Conservation (phyloP, 352 stramenopile genomes). For the Globisporangium emineosum region DNA sequence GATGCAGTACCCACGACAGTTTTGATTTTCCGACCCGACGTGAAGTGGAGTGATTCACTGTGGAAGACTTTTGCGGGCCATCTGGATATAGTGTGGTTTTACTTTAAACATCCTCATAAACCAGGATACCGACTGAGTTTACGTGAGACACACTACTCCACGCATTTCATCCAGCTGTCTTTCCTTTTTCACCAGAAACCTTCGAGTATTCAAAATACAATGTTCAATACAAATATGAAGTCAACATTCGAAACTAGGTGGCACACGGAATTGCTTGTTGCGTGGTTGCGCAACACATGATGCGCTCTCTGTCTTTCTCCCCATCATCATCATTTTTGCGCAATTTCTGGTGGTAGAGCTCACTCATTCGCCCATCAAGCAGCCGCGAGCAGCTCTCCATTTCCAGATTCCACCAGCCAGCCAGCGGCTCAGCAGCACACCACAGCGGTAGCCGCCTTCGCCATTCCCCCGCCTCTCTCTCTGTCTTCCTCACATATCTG, state of each 20-base stretch:
- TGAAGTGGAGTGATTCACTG: background rate
- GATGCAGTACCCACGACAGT: background rate
- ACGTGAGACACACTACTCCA: background rate
- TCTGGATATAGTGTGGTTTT: background rate
- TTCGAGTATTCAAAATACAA: background rate
- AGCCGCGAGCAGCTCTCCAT: conserved; percentile 1
- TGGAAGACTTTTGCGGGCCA: background rate
- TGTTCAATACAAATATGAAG: too few species aligned
- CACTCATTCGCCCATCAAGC: too few species aligned
- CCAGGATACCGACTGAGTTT: background rate
- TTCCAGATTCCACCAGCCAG: conserved; percentile 3
- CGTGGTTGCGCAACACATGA: conserved; percentile 4
- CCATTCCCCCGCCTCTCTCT: background rate
- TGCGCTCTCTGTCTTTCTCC: background rate
- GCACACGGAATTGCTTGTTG: background rate
- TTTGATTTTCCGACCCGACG: conserved; percentile 8
- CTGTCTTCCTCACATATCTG: background rate
- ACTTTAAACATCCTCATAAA: background rate
- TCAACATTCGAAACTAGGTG: too few species aligned
- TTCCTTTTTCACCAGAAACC: background rate
- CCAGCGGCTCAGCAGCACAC: background rate
- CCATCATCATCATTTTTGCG: conserved; percentile 6
- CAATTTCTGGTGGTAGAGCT: conserved; percentile 15
- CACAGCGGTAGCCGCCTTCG: background rate
- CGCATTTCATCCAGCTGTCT: background rate